Evolutionary conservation across 768 basidiomycete genomes (phyloP).

Genomic region (Candolleomyces eurysporus): DNA sequence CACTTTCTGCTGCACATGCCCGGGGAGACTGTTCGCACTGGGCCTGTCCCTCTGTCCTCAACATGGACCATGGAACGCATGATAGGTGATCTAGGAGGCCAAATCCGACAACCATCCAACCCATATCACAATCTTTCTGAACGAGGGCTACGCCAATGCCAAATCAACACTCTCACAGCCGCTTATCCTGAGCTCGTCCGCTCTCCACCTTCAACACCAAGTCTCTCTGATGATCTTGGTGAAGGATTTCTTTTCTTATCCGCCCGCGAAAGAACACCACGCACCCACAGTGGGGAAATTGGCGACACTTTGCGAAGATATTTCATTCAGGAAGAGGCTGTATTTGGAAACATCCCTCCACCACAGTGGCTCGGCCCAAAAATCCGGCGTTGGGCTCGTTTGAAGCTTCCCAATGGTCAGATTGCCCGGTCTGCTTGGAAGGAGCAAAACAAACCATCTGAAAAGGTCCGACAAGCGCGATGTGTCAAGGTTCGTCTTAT

Average conservation of each 20-base stretch:
- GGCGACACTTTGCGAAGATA: neutral
- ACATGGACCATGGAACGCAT: constrained; percentile 25
- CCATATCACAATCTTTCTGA: constrained; percentile 21
- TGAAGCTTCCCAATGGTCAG: constrained; percentile 31
- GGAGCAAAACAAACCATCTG: constrained; percentile 10
- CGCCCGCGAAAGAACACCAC: constrained; percentile 6
- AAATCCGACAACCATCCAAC: constrained; percentile 21
- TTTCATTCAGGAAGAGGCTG: neutral
- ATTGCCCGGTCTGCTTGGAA: constrained; percentile 26
- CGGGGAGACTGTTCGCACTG: constrained; percentile 19
- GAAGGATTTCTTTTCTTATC: constrained; percentile 16
- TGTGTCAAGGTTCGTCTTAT: neutral
- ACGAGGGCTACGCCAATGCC: constrained; percentile 3
- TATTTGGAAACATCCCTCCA: neutral
- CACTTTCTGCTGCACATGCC: constrained; percentile 29
- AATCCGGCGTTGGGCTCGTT: constrained; percentile 23
- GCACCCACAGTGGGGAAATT: neutral
- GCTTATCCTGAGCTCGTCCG: neutral
- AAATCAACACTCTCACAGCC: constrained; percentile 15
- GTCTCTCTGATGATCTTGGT: constrained; percentile 16
- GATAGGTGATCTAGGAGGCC: constrained; percentile 18
- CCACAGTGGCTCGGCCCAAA: constrained; percentile 10
- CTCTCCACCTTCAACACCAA: constrained; percentile 15
- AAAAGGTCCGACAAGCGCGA: neutral
- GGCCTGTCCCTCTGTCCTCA: constrained; percentile 14